phyloP scores from a whole-genome alignment of 371 early-diverging fungal species.

The Apophysomyces sp. region DNA sequence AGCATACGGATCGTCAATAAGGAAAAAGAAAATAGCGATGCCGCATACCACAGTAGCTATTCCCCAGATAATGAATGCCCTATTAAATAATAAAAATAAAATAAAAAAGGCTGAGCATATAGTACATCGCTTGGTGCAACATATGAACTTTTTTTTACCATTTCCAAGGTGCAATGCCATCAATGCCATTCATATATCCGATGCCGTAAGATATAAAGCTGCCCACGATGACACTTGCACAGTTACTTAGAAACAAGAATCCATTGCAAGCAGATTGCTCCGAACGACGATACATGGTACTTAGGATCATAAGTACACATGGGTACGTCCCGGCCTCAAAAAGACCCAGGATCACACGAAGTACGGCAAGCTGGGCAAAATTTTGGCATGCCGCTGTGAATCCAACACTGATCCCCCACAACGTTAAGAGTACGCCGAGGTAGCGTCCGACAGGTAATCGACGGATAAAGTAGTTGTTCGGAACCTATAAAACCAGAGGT shows the following conservation, averaged over 20 bases:
- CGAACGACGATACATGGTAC: slow-evolving; percentile 31
- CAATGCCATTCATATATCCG: slow-evolving; percentile 16
- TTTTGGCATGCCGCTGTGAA: slow-evolving; percentile 18
- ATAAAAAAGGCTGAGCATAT: not conserved
- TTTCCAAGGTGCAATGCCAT: slow-evolving; percentile 19
- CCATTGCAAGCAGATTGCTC: slow-evolving; percentile 32
- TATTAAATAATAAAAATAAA: slow-evolving; percentile 6
- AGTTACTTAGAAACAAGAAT: slow-evolving; percentile 33
- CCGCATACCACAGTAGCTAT: slow-evolving; percentile 30
- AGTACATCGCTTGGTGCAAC: not conserved
- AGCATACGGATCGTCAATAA: slow-evolving; percentile 30
- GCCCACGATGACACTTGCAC: slow-evolving; percentile 18
- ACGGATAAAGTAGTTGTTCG: slow-evolving; percentile 34
- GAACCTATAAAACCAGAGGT: slow-evolving; percentile 21
- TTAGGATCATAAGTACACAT: slow-evolving; percentile 30
- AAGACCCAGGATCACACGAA: slow-evolving; percentile 35
- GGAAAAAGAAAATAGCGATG: slow-evolving; percentile 24
- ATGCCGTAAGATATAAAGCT: slow-evolving; percentile 35
- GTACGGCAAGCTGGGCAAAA: slow-evolving; percentile 31
- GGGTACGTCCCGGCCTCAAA: slow-evolving; percentile 37
- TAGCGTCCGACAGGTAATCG: slow-evolving; percentile 29
- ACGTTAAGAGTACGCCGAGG: slow-evolving; percentile 18
- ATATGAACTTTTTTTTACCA: slow-evolving; percentile 10
- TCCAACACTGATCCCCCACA: slow-evolving; percentile 26
- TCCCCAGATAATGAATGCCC: slow-evolving; percentile 42